Conservation (phyloP, 2,329 filamentous ascomycete genomes). For the Fusarium robinianum region DNA sequence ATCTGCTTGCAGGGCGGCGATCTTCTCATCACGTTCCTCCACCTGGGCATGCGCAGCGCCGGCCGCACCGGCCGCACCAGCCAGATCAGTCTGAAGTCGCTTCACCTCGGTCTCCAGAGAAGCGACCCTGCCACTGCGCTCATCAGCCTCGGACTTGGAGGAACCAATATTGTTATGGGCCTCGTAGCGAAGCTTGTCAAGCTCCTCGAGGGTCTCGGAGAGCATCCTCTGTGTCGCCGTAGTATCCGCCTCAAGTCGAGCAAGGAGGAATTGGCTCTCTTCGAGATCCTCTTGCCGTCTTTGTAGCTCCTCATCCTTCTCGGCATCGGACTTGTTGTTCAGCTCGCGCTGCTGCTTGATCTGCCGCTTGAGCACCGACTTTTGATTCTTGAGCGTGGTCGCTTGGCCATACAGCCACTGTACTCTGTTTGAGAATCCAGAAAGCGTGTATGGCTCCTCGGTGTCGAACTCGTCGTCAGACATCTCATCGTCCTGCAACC, state of each 20-base stretch:
- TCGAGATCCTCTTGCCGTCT: conserved; percentile 62
- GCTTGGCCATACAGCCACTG: conserved; percentile 78
- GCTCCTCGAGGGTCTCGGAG: conserved; percentile 51
- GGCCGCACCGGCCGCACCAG: conserved; percentile 30
- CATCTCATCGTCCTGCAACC: conserved; percentile 61
- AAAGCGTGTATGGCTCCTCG: conserved; percentile 69
- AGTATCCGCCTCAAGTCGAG: conserved; percentile 46
- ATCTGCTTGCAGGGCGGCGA: conserved; percentile 45
- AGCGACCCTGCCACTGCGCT: conserved; percentile 44
- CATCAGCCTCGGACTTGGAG: conserved; percentile 32
- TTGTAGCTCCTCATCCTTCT: conserved; percentile 68
- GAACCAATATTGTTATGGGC: conserved; percentile 31
- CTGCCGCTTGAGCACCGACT: conserved; percentile 84
- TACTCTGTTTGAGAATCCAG: conserved; percentile 77
- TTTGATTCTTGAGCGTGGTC: conserved; percentile 82
- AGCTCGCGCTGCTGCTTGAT: conserved; percentile 95
- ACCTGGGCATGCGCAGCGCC: conserved; percentile 34
- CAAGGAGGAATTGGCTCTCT: conserved; percentile 43
- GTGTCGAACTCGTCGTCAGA: conserved; percentile 62
- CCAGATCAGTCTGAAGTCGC: conserved; percentile 32
- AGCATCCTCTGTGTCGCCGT: conserved; percentile 53
- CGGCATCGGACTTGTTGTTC: conserved; percentile 81
- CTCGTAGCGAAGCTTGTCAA: conserved; percentile 44
- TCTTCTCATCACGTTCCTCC: conserved; percentile 46
- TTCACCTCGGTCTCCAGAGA: conserved; percentile 48